These are phyloP conservation scores for Tremella yokohamensis DNA, from an alignment of 768 basidiomycete genomes.

Conservation along the genomic window DNA sequence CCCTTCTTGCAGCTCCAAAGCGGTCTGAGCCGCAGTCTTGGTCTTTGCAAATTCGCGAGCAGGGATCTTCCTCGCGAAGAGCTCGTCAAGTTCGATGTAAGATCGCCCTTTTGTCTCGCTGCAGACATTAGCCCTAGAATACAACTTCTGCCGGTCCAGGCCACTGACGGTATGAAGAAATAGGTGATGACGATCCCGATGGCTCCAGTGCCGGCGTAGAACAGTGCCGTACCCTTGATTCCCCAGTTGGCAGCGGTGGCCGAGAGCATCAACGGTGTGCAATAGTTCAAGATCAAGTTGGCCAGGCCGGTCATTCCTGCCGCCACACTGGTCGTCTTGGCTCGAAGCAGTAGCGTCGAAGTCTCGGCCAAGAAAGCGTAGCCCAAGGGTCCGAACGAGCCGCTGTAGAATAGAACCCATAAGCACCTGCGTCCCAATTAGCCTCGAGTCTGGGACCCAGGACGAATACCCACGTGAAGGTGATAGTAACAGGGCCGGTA, in stretches of 20 bases:
- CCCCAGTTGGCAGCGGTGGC: constrained; percentile 14
- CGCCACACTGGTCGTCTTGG: constrained; percentile 17
- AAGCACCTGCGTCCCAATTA: no score
- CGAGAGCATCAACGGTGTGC: constrained; percentile 10
- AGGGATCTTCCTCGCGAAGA: constrained; percentile 44
- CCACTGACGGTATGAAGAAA: constrained; percentile 26
- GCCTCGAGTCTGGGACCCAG: no score
- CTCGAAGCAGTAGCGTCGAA: constrained; percentile 16
- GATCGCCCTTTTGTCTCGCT: constrained; percentile 24
- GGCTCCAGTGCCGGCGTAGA: constrained; percentile 16
- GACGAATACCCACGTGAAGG: background rate
- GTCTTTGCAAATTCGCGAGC: constrained; percentile 33
- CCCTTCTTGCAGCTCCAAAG: no score
- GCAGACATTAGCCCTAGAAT: no score
- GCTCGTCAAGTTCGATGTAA: constrained; percentile 43
- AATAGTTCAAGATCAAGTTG: constrained; percentile 14
- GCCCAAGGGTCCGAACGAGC: constrained; percentile 16
- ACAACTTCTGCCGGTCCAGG: no score
- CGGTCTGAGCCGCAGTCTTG: background rate
- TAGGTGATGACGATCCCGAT: constrained; percentile 13
- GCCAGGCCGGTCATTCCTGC: constrained; percentile 1
- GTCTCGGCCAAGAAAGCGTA: constrained; percentile 16
- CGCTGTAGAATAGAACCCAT: constrained; percentile 13
- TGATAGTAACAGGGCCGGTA: background rate
- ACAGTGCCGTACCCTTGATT: constrained; percentile 8